Conservation (phyloP, 2,329 filamentous ascomycete species). For the Beauveria sp. region DNA sequence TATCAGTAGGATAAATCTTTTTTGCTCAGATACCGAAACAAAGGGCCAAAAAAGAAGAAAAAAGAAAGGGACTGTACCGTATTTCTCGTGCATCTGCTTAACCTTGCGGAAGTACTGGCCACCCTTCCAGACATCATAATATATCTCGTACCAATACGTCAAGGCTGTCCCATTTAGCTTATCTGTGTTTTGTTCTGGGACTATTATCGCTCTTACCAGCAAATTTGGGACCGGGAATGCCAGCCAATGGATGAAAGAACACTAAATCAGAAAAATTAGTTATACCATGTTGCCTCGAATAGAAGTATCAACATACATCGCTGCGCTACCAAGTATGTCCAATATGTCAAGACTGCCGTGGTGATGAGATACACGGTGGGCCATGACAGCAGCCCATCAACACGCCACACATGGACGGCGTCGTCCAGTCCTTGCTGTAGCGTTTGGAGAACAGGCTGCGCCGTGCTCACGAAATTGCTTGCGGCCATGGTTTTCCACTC, state of each 20-base stretch:
- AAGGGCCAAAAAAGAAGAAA: background rate
- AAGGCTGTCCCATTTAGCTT: background rate
- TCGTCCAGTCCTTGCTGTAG: background rate
- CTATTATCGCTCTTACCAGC: background rate
- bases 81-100: slow-evolving; percentile 1
- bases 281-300: no score
- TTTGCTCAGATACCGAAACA: fast-evolving
- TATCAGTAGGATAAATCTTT: background rate
- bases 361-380: background rate
- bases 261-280: background rate
- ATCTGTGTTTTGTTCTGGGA: background rate
- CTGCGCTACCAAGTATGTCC: background rate
- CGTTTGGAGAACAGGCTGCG: background rate
- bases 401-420: background rate
- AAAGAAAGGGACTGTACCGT: background rate
- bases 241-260: background rate
- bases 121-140: background rate
- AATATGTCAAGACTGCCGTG: background rate
- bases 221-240: background rate
- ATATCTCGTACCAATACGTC: slow-evolving; percentile 1
- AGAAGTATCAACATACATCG: background rate
- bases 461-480: background rate
- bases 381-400: background rate
- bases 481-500: background rate
- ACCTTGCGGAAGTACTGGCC: slow-evolving; percentile 5